Evolutionary conservation across 139 green algal genomes (phyloP).

Genomic region (Auxenochlorella pyrenoidosa): DNA sequence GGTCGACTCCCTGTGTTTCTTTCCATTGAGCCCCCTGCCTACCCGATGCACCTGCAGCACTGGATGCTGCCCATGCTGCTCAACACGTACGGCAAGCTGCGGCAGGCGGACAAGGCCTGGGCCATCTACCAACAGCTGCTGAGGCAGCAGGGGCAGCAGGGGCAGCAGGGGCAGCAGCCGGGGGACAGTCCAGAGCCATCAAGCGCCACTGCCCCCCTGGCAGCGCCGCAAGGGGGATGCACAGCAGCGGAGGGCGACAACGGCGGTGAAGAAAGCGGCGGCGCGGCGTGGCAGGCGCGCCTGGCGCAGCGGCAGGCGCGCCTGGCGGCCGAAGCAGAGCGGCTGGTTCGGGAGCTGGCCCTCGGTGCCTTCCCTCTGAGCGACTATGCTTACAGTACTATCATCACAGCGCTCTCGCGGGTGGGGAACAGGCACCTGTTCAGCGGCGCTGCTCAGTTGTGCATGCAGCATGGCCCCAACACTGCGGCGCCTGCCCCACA

Average conservation of each 20-base stretch:
- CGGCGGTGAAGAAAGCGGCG: too few relatives aligned
- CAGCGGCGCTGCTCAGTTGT: too few relatives aligned
- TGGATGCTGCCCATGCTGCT: conserved; percentile 33
- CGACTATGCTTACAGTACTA: not conserved
- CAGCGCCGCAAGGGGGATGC: not conserved
- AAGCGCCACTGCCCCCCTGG: not conserved
- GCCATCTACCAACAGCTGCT: conserved; percentile 17
- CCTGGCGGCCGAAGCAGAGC: not conserved
- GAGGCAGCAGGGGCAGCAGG: not conserved
- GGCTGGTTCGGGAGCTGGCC: not conserved
- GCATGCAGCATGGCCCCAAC: too few relatives aligned
- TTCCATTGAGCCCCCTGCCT: not conserved
- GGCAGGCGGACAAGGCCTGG: conserved; percentile 23
- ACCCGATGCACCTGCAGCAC: not conserved
- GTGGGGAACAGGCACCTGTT: not conserved
- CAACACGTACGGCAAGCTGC: conserved; percentile 20
- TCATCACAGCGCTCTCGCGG: conserved; percentile 12
- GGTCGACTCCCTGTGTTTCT: too few relatives aligned
- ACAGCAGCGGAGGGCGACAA: not conserved
- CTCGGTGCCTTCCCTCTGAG: not conserved
- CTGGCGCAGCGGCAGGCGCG: not conserved
- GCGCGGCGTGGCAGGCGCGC: not conserved
- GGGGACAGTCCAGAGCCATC: not conserved
- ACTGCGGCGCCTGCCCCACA: too few relatives aligned
- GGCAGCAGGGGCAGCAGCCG: not conserved